Percentiles rank a stretch among this genome's conserved stretches.
Evolutionary conservation across 1,284 basidiomycete species (phyloP).

Genomic region (Schizophyllum commune): DNA sequence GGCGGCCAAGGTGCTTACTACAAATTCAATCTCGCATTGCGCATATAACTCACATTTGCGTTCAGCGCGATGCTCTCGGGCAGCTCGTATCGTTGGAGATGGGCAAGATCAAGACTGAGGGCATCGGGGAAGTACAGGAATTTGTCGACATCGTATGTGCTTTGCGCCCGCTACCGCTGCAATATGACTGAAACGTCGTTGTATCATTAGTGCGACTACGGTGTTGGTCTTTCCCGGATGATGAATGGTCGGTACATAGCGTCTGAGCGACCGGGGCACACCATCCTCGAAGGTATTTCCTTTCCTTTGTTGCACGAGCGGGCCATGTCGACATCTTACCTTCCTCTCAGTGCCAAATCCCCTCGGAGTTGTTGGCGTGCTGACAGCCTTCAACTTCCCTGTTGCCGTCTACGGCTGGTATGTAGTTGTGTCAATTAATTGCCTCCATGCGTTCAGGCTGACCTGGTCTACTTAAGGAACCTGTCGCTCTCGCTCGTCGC

Average conservation of each 20-base stretch:
- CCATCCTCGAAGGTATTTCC: conserved; percentile 72
- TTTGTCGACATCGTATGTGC: conserved; percentile 80
- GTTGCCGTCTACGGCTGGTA: conserved; percentile 87
- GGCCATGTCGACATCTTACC: conserved; percentile 1
- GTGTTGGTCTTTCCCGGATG: conserved; percentile 80
- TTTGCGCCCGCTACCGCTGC: too few species aligned
- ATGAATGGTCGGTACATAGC: conserved; percentile 85
- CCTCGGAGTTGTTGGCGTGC: conserved; percentile 84
- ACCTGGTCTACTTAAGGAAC: conserved; percentile 52
- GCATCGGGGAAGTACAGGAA: conserved; percentile 89
- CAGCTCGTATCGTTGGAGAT: conserved; percentile 84
- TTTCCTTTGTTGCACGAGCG: background rate
- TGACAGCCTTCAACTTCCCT: conserved; percentile 94
- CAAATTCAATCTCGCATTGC: too few species aligned
- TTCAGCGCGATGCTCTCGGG: conserved; percentile 73
- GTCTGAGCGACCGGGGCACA: conserved; percentile 85
- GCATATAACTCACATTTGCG: background rate
- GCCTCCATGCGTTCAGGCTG: conserved; percentile 6
- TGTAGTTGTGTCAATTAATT: background rate
- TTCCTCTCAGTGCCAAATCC: conserved; percentile 77
- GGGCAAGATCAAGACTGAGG: conserved; percentile 95
- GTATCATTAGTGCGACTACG: conserved; percentile 55
- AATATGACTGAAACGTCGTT: too few species aligned
- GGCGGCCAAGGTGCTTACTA: conserved; percentile 55
- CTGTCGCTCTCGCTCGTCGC: conserved; percentile 83